These are phyloP conservation scores for Podaxis sp. DNA, from an alignment of 768 basidiomycete species.

Conservation along the genomic window DNA sequence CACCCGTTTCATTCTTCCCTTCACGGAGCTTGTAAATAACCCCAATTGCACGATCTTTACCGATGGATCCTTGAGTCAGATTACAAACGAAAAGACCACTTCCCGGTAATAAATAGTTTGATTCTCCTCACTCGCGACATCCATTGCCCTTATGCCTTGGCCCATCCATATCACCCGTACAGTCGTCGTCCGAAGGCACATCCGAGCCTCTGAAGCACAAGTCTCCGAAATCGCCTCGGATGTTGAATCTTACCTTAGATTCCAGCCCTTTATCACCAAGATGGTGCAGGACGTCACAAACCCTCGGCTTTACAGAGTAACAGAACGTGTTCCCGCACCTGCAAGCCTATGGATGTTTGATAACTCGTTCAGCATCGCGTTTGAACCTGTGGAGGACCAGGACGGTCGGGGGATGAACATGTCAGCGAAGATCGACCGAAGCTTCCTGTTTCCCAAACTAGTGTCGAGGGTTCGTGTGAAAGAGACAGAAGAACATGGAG, in stretches of 20 bases:
- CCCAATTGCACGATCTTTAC: neutral
- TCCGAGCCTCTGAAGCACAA: constrained; percentile 16
- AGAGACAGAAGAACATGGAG: constrained; percentile 16
- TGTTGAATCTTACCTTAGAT: constrained; percentile 2
- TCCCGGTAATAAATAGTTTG: neutral
- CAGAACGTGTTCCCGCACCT: neutral
- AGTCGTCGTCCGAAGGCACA: constrained; percentile 21
- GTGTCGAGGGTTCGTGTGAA: constrained; percentile 17
- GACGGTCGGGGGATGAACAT: constrained; percentile 22
- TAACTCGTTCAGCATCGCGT: neutral
- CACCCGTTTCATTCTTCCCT: too few relatives aligned
- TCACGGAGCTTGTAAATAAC: neutral
- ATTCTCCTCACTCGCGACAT: neutral
- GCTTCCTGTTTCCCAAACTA: constrained; percentile 15
- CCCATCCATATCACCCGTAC: constrained; percentile 28
- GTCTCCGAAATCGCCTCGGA: constrained; percentile 8
- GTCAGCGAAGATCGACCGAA: constrained; percentile 7
- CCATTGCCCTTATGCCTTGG: constrained; percentile 23
- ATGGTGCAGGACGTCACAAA: constrained; percentile 1
- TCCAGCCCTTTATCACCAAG: constrained; percentile 8
- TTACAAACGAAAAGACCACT: neutral
- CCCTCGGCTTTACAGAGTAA: constrained; percentile 7
- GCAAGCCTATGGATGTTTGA: neutral
- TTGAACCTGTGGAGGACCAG: constrained; percentile 13
- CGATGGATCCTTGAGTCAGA: neutral